Conservation (phyloP, 345 rosid genomes). For the Garcia nutans region DNA sequence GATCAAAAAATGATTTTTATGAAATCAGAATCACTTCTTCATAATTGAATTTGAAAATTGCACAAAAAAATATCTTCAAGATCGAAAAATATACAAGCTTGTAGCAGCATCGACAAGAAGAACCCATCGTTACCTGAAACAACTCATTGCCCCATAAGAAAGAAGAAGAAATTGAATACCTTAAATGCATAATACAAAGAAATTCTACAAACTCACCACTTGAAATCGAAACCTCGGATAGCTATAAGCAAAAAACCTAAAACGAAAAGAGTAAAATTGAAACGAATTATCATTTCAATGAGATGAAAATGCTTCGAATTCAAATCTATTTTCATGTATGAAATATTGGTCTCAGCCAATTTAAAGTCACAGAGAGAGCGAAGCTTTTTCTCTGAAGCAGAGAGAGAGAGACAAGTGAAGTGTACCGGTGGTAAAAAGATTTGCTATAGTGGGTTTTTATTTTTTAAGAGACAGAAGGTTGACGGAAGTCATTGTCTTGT, state of each 20-base stretch:
- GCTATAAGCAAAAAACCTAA: constrained; percentile 55
- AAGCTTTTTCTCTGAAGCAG: not conserved
- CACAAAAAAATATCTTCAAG: too few relatives aligned
- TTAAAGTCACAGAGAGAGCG: not conserved
- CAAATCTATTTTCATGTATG: not conserved
- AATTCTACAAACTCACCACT: constrained; percentile 63
- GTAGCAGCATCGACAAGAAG: constrained; percentile 98
- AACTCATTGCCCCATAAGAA: constrained; percentile 10
- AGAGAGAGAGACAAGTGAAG: not conserved
- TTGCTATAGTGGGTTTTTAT: not conserved
- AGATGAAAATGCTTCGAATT: constrained; percentile 2
- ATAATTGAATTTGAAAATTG: too few relatives aligned
- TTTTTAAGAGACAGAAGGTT: not conserved
- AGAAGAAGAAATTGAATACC: not conserved
- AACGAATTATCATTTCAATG: not conserved
- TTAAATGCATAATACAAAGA: not conserved
- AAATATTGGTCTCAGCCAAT: not conserved
- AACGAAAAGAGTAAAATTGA: not conserved
- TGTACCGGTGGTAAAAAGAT: not conserved
- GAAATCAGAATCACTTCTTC: too few relatives aligned
- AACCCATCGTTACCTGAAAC: constrained; percentile 95
- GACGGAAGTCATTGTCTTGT: not conserved
- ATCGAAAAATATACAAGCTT: constrained; percentile 90
- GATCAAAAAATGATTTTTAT: too few relatives aligned
- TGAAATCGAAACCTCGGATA: constrained; percentile 85